Evolutionary conservation across 805 yeast genomes (phyloP).

Genomic region (Limtongia smithiae): DNA sequence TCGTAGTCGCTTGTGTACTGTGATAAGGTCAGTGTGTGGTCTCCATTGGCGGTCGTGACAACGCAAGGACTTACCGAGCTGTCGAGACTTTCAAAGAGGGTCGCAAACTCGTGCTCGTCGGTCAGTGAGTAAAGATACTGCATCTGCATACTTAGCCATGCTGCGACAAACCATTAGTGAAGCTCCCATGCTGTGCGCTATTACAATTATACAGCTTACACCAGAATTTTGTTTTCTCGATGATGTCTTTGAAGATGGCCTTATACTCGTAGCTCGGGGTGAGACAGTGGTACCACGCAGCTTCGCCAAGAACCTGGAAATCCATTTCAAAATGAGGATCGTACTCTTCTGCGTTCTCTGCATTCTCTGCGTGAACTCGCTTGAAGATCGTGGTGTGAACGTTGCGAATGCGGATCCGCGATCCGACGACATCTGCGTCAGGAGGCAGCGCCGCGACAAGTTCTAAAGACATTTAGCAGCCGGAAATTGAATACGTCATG

Average conservation of each 20-base stretch:
- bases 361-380: not conserved
- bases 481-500: not conserved
- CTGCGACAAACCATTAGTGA: not conserved
- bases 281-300: slow-evolving; percentile 16
- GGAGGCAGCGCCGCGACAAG: no score
- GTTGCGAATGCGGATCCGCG: slow-evolving; percentile 5
- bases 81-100: not conserved
- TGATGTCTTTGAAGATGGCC: slow-evolving; percentile 4
- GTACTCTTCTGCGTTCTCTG: not conserved
- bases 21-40: no score
- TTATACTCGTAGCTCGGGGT: slow-evolving; percentile 13
- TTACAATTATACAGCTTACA: slow-evolving; percentile 8
- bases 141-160: no score
- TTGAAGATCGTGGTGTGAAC: slow-evolving; percentile 12
- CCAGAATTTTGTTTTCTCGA: slow-evolving; percentile 21
- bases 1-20: slow-evolving; percentile 15
- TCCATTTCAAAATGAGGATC: not conserved
- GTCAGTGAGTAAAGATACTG: no score
- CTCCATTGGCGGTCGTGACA: not conserved
- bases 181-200: not conserved
- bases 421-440: slow-evolving; percentile 2
- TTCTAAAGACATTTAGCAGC: no score
- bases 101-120: no score
- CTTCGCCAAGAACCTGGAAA: slow-evolving; percentile 18
- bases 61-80: slow-evolving; percentile 1